Conservation (phyloP, 345 rosid species). For the Jatropha curcas region DNA sequence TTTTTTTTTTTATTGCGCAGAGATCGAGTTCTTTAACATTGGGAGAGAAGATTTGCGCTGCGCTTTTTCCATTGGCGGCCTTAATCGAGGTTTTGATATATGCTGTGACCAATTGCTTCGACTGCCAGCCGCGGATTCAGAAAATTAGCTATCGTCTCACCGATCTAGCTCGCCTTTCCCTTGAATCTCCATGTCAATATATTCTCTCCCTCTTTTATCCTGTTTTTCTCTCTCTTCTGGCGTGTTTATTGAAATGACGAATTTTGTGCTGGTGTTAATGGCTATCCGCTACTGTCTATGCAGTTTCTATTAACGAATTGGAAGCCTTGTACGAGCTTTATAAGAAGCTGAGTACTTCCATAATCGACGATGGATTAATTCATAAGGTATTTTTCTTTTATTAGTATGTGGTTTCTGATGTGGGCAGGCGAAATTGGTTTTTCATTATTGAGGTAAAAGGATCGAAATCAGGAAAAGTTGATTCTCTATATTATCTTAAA, state of each 20-base stretch:
- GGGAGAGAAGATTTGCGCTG: slow-evolving; percentile 69
- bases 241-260: neutral
- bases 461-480: too few species aligned
- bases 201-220: neutral
- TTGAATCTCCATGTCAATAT: slow-evolving; percentile 63
- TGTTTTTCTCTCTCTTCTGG: neutral
- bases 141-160: slow-evolving; percentile 3
- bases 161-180: slow-evolving; percentile 59
- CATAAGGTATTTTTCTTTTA: slow-evolving; percentile 75
- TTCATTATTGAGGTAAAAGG: too few species aligned
- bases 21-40: slow-evolving; percentile 53
- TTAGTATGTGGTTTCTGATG: too few species aligned
- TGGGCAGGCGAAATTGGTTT: too few species aligned
- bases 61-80: slow-evolving; percentile 55
- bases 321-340: slow-evolving; percentile 72
- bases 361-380: slow-evolving; percentile 67
- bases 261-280: neutral
- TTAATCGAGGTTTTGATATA: slow-evolving; percentile 46
- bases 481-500: too few species aligned
- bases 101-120: slow-evolving; percentile 52
- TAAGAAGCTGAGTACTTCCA: slow-evolving; percentile 64
- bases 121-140: slow-evolving; percentile 15
- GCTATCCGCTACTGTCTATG: neutral
- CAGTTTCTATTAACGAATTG: slow-evolving; percentile 71
- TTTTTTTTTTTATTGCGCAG: slow-evolving; percentile 27